A percentile compares a stretch with the other conserved stretches of the same genome.
Evolutionary conservation across 176 grass and related monocot genomes (phyloP).

Genomic region (bread wheat (Triticum aestivum)): DNA sequence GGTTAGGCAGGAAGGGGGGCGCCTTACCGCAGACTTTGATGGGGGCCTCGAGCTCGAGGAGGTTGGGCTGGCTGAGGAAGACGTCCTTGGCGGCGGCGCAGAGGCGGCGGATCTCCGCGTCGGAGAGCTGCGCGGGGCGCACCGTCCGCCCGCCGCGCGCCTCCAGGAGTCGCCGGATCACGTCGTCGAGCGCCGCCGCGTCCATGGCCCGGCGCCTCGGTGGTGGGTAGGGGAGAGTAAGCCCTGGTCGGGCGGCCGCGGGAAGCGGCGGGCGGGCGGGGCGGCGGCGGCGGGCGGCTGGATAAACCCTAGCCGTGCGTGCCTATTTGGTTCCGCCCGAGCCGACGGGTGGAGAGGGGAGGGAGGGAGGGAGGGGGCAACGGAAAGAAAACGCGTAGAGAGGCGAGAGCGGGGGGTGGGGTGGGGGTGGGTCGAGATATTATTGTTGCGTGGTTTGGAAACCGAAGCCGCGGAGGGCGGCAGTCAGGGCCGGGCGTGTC

Average conservation of each 20-base stretch:
- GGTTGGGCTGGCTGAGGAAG: constrained; percentile 79
- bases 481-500: neutral
- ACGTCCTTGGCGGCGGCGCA: constrained; percentile 74
- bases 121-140: constrained; percentile 66
- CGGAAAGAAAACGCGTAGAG: neutral
- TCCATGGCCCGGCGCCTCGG: constrained; percentile 44
- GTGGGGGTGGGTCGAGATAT: neutral
- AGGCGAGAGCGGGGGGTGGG: no score
- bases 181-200: constrained; percentile 49
- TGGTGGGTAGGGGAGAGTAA: neutral
- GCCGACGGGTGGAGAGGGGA: neutral
- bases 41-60: constrained; percentile 87
- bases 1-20: neutral
- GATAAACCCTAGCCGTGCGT: constrained; percentile 29
- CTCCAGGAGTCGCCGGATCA: constrained; percentile 72
- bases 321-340: neutral
- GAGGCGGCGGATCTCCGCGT: constrained; percentile 77
- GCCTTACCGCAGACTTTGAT: constrained; percentile 86
- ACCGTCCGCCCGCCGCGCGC: constrained; percentile 52
- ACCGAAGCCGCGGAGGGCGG: neutral
- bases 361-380: neutral
- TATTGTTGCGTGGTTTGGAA: neutral
- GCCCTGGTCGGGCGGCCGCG: constrained; percentile 23
- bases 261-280: neutral
- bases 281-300: neutral